These are phyloP conservation scores for Trametes punicea DNA, from an alignment of 768 basidiomycete species.

Conservation along the genomic window DNA sequence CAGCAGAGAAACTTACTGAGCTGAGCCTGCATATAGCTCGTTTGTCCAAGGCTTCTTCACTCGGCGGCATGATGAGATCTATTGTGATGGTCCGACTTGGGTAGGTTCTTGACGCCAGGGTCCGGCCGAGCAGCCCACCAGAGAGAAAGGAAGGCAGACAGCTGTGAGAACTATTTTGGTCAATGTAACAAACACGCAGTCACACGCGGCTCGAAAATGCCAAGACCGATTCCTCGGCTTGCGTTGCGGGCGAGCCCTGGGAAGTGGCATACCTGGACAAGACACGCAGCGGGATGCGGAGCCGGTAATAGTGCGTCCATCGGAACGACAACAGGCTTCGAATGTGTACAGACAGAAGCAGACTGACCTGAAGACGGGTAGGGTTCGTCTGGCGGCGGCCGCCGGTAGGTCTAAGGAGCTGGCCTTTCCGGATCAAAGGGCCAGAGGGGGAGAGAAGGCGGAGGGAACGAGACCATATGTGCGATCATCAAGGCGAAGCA, in stretches of 20 bases:
- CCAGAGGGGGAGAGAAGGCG: constrained; percentile 1
- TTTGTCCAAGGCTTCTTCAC: constrained; percentile 1
- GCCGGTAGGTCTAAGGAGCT: neutral
- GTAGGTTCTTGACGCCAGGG: constrained; percentile 9
- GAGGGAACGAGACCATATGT: neutral
- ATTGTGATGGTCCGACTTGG: neutral
- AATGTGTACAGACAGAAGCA: neutral
- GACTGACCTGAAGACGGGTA: neutral
- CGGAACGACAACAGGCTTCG: neutral
- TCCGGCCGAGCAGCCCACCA: constrained; percentile 12
- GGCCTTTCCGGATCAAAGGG: constrained; percentile 2
- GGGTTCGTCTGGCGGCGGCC: neutral
- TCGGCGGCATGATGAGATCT: neutral
- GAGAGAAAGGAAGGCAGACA: neutral
- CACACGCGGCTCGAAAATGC: neutral
- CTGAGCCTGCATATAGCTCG: neutral
- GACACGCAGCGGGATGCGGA: neutral
- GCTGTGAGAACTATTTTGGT: constrained; percentile 14
- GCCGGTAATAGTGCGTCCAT: neutral
- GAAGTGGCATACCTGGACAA: neutral
- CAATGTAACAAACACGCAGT: constrained; percentile 4
- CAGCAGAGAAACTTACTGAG: neutral
- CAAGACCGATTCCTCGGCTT: neutral
- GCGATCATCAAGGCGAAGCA: constrained; percentile 2
- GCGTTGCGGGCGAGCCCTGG: neutral